Conservation (phyloP, 805 yeast species). For the Hanseniaspora clermontiae region DNA sequence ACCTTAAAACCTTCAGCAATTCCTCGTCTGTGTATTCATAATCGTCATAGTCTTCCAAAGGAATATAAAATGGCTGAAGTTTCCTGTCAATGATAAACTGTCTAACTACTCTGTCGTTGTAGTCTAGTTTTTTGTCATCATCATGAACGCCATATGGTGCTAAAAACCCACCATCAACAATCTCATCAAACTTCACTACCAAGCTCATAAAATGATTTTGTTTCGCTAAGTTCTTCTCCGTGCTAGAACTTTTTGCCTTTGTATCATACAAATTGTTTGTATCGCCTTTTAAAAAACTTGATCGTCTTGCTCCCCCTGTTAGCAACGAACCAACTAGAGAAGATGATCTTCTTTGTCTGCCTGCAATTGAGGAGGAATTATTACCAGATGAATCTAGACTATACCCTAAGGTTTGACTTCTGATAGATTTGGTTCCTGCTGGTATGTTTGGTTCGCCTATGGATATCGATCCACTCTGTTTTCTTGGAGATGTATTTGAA, state of each 20-base stretch:
- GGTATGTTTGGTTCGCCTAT: constrained; percentile 1
- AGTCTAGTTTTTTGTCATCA: constrained; percentile 52
- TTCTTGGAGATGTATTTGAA: not conserved
- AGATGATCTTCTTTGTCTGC: constrained; percentile 20
- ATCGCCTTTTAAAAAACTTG: constrained; percentile 16
- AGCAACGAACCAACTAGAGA: constrained; percentile 22
- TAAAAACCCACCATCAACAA: constrained; percentile 85
- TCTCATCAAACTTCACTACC: constrained; percentile 50
- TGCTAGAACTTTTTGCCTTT: constrained; percentile 32
- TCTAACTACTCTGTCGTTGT: constrained; percentile 60
- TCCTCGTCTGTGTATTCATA: constrained; percentile 56
- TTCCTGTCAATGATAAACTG: constrained; percentile 53
- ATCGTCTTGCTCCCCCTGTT: constrained; percentile 18
- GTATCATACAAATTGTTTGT: constrained; percentile 16
- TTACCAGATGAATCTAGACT: not conserved
- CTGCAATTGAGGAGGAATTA: not conserved
- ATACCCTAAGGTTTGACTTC: not conserved
- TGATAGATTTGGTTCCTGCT: constrained; percentile 8
- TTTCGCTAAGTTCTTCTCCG: constrained; percentile 41
- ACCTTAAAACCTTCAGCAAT: constrained; percentile 39
- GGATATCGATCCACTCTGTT: not conserved
- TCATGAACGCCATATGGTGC: constrained; percentile 87
- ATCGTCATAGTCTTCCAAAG: constrained; percentile 66
- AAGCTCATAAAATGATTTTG: constrained; percentile 46
- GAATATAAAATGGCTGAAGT: constrained; percentile 83